Evolutionary conservation across 345 rosid genomes (phyloP), one percentile per base, ranked within the genome.

Genomic region (Euclidium syriacum): DNA sequence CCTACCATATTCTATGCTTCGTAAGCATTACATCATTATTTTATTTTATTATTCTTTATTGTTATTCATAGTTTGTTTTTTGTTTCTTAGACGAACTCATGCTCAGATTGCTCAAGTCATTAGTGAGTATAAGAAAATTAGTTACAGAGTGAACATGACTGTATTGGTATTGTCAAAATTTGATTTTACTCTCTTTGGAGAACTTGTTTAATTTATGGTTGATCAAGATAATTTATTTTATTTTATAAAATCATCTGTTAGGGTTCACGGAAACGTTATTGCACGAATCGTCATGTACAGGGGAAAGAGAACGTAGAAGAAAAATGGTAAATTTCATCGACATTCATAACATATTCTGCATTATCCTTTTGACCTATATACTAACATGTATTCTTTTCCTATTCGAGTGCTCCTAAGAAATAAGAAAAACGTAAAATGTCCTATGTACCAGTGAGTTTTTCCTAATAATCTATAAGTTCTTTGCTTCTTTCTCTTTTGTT

Each of bases 231-330:
- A 23, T 29, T 39, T 48, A 10, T 18, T 20, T 29, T 62, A 22
- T 11, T 6, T 16, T 38, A 53, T 53, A 53, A 51, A 41, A n/a
- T 12, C 17, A 15, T 56, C 53, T 67, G 32, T 35, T 75, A 92
- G 98, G 98, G 91, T 70, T 92, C 98, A 65, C 68, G 97, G 36
- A 87, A 84, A 57, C 87, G 85, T 80, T 92, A 92, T 65, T 92
- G 98, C 71, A 92, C 98, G 63, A 92, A 92, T 71, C 62, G 70
- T 41, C 32, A 58, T 27, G 82, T 92, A 40, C 66, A 67, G 34
- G 83, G 85, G 52, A 83, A 74, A 68, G 97, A 87, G 40, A 92
- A 92, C 58, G 53, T 92, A 11, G 96, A 89, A 68, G 98, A 92
- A 76, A 90, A 89, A 85, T 92, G 98, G 98, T 92, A 54, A 56